A percentile compares a stretch with the other conserved stretches of the same genome.
phyloP scores from a whole-genome alignment of 495 filamentous ascomycete species.

The Annulohypoxylon stygium region DNA sequence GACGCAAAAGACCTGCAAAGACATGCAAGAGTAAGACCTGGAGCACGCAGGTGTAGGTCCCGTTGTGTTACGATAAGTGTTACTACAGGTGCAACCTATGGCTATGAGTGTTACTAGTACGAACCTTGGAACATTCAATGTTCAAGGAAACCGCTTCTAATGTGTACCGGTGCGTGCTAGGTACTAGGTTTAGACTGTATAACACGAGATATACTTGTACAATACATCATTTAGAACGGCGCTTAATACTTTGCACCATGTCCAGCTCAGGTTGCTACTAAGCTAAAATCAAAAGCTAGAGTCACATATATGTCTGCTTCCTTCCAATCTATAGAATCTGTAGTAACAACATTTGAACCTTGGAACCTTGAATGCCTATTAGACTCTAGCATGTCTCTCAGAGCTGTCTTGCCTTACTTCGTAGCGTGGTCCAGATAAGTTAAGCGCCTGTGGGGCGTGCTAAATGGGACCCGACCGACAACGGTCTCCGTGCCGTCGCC shows the following conservation, averaged over 20 bases:
- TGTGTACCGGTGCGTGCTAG: background rate
- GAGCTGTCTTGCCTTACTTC: conserved; percentile 46
- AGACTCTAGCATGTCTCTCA: conserved; percentile 1
- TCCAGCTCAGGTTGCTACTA: background rate
- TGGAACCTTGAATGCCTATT: no score
- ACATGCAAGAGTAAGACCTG: background rate
- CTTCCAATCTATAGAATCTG: background rate
- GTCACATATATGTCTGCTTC: background rate
- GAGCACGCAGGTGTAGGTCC: conserved; percentile 27
- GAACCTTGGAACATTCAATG: background rate
- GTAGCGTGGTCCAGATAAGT: conserved; percentile 44
- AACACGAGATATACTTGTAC: background rate
- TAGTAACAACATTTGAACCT: no score
- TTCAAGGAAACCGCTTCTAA: background rate
- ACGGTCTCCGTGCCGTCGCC: conserved; percentile 31
- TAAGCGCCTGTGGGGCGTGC: conserved; percentile 26
- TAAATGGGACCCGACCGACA: conserved; percentile 29
- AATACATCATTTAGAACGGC: conserved; percentile 5
- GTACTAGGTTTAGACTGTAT: background rate
- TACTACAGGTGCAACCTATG: conserved; percentile 12
- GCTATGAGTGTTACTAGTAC: background rate
- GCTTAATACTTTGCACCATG: conserved; percentile 30
- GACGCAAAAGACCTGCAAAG: conserved; percentile 29
- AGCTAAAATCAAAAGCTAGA: background rate
- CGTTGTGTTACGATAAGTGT: conserved; percentile 40